A percentile compares a stretch with the other conserved stretches of the same genome.
phyloP scores from a whole-genome alignment of 2,329 filamentous ascomycete genomes.

The Aspergillus vadensis region DNA sequence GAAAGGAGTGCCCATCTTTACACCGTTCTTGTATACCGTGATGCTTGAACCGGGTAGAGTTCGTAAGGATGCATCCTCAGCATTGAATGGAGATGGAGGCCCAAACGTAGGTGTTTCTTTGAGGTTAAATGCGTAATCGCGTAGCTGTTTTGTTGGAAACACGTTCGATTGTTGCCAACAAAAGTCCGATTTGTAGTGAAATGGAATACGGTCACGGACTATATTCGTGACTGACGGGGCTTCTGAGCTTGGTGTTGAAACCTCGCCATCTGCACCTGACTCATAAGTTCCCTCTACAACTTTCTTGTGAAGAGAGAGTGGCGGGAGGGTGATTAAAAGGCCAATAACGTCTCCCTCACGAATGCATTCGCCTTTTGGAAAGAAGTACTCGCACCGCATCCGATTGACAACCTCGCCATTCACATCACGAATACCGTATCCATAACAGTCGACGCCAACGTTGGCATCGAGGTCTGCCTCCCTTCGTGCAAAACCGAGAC shows the following conservation, averaged over 20 bases:
- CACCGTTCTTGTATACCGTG: slow-evolving; percentile 90
- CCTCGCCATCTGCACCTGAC: slow-evolving; percentile 68
- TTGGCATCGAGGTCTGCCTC: slow-evolving; percentile 52
- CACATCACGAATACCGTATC: slow-evolving; percentile 88
- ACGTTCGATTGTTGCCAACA: slow-evolving; percentile 73
- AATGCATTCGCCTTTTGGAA: slow-evolving; percentile 74
- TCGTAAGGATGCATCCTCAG: slow-evolving; percentile 76
- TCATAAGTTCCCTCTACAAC: slow-evolving; percentile 87
- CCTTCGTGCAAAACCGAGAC: slow-evolving; percentile 50
- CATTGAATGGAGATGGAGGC: slow-evolving; percentile 58
- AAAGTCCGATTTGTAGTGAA: slow-evolving; percentile 88
- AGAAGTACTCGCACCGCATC: slow-evolving; percentile 90
- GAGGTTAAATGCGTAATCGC: slow-evolving; percentile 61
- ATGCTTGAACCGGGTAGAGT: slow-evolving; percentile 85
- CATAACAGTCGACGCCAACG: slow-evolving; percentile 91
- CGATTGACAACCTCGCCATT: slow-evolving; percentile 90
- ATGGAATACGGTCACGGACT: slow-evolving; percentile 91
- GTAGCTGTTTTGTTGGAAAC: slow-evolving; percentile 81
- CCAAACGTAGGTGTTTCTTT: slow-evolving; percentile 50
- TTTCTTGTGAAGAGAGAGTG: slow-evolving; percentile 81
- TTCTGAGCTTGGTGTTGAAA: slow-evolving; percentile 27
- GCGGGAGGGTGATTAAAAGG: slow-evolving; percentile 86
- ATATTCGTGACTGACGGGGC: slow-evolving; percentile 72
- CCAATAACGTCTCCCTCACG: slow-evolving; percentile 92
- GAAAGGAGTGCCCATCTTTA: slow-evolving; percentile 82